Conservation (phyloP, 1,284 basidiomycete genomes). For the Cystobasidium slooffiae region DNA sequence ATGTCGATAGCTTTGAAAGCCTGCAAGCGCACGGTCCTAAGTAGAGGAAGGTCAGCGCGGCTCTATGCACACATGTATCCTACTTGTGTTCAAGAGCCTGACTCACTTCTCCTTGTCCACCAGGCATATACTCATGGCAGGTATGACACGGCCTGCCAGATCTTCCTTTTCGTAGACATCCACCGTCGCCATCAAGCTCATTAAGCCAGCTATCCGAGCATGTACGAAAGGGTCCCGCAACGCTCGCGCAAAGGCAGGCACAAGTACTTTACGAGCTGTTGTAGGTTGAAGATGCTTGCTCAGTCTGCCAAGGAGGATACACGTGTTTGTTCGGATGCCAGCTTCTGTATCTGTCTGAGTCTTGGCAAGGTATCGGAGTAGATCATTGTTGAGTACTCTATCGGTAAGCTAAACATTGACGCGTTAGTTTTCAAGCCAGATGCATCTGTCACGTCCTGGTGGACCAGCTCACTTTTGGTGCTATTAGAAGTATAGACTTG, state of each 20-base stretch:
- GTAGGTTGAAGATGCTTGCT: conserved; percentile 81
- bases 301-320: conserved; percentile 90
- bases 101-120: conserved; percentile 73
- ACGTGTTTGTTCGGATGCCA: conserved; percentile 96
- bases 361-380: conserved; percentile 87
- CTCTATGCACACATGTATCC: not conserved
- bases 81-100: not conserved
- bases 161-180: conserved; percentile 89
- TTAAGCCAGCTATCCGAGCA: conserved; percentile 88
- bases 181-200: conserved; percentile 93
- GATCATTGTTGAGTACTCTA: conserved; percentile 93
- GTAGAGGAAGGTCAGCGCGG: too few species aligned
- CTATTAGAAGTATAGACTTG: conserved; percentile 80
- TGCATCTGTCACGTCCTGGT: too few species aligned
- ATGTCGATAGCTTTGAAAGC: conserved; percentile 88
- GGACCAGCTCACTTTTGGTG: conserved; percentile 70
- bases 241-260: conserved; percentile 89
- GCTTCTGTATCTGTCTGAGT: conserved; percentile 90
- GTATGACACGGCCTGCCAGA: conserved; percentile 84
- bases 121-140: conserved; percentile 75
- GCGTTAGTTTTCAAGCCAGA: not conserved
- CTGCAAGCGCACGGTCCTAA: conserved; percentile 84
- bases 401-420: conserved; percentile 70
- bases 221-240: conserved; percentile 92
- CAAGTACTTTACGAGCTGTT: conserved; percentile 92